These are phyloP conservation scores for Coemansia sp. DNA, from an alignment of 371 early-diverging fungal species.

Conservation along the genomic window DNA sequence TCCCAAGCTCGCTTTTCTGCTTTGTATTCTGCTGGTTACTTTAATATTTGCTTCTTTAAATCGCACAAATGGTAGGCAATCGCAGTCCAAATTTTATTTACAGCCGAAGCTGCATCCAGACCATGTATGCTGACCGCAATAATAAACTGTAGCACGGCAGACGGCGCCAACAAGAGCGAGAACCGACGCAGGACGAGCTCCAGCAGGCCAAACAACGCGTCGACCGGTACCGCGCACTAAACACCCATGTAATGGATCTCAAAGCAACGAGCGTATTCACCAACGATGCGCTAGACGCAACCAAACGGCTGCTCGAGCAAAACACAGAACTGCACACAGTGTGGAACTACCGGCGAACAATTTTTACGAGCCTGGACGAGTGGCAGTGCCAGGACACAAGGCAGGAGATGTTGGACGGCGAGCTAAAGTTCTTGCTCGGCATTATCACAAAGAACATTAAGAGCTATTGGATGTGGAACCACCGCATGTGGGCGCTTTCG, in stretches of 20 bases:
- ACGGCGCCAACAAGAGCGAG: constrained; percentile 26
- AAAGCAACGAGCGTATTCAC: constrained; percentile 48
- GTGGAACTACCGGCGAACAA: constrained; percentile 83
- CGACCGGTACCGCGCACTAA: constrained; percentile 40
- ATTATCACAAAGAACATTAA: constrained; percentile 73
- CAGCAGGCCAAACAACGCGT: constrained; percentile 32
- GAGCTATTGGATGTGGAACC: constrained; percentile 94
- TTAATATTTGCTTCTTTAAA: background rate
- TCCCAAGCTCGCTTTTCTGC: no score
- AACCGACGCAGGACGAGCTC: constrained; percentile 30
- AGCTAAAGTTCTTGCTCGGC: constrained; percentile 66
- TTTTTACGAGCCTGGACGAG: constrained; percentile 17
- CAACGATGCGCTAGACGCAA: constrained; percentile 61
- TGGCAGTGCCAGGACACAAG: constrained; percentile 48
- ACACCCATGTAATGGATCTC: constrained; percentile 24
- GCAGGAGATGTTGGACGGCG: constrained; percentile 54
- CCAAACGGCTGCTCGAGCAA: constrained; percentile 66
- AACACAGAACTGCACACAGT: constrained; percentile 90
- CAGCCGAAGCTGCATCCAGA: no score
- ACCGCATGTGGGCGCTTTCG: constrained; percentile 84
- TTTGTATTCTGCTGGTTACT: background rate
- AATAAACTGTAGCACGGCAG: constrained; percentile 26
- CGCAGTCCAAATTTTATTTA: background rate
- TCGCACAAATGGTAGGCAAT: background rate
- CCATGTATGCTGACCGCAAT: no score